Base-by-base conservation (phyloP, 1,139 yeast genomes). In the Kazachstania sp. region DNA sequence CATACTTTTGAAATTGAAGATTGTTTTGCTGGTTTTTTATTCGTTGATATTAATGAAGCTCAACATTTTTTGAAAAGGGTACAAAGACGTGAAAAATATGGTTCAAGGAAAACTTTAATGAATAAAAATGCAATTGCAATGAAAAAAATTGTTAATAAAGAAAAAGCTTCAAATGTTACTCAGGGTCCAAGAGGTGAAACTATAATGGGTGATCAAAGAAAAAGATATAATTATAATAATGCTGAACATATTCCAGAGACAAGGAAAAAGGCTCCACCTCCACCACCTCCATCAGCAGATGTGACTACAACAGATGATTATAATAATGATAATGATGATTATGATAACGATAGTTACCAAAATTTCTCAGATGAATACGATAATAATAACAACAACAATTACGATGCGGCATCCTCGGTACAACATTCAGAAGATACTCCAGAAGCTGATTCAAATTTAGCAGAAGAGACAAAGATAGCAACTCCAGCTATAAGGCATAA, bases 1-100 rank as follows among this genome's bases (percentile, higher is more conserved):
- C 98, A 92, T 64, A 77, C 95, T 9, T 92, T 92, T 69, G 98
- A 92, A 69, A 72, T 87, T 49, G 97, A 92, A 58, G 95, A 86
- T 28, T 90, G 96, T 63, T 74, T 75, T 49, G 90, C 81, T n/a
- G 98, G 97, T 0, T 71, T 92, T 20, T 68, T 92, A 45, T 92
- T 92, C 66, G 96, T 90, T 58, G 97, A 90, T 67, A 79, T 87
- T 47, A 73, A 73, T 45, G 98, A 92, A 56, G 98, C 98, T 0
- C 69, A 87, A 2, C 94, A 83, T 62, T 86, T 92, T 70, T 73
- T 70, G 64, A 87, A 88, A 63, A 71, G 87, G 50, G 92, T 92
- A 3, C 72, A 79, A n/a, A 70, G 75, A 45, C 77, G 92, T 51
- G 81, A 81, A 49, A 90, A 87, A 65, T 80, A 87, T 64, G 97